phyloP scores from a whole-genome alignment of 116 monocot genomes.

The Phalaenopsis hybrid region DNA sequence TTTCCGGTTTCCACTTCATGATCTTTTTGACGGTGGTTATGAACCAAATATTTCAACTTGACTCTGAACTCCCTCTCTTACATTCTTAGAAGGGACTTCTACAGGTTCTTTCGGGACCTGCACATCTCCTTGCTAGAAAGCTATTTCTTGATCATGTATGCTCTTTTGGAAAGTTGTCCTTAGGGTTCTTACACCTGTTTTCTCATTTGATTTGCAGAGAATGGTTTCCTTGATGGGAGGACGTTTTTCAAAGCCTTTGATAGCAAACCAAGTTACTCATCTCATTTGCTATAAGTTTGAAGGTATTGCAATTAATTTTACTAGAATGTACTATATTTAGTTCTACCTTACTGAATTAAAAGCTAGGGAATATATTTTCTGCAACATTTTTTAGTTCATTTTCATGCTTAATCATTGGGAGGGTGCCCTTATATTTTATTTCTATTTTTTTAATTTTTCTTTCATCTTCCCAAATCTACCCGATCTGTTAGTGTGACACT shows the following conservation, averaged over 20 bases:
- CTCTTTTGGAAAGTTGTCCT: neutral
- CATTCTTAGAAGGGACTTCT: neutral
- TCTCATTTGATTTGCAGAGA: constrained; percentile 40
- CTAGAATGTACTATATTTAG: neutral
- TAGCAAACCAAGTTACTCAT: constrained; percentile 90
- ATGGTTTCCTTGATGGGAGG: constrained; percentile 96
- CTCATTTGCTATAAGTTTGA: constrained; percentile 99
- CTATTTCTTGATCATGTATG: neutral
- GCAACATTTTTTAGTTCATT: neutral
- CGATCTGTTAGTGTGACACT: neutral
- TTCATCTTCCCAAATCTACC: neutral
- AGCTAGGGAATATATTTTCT: neutral
- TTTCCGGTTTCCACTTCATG: neutral
- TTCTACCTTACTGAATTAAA: neutral
- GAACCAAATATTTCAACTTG: neutral
- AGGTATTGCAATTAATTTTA: constrained; percentile 33
- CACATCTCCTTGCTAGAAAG: neutral
- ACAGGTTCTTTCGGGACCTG: neutral
- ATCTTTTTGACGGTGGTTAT: neutral
- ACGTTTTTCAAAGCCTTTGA: constrained; percentile 83
- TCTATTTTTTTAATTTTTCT: neutral
- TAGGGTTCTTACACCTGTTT: neutral
- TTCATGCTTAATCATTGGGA: neutral
- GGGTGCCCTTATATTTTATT: neutral
- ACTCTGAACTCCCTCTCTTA: neutral